These are phyloP conservation scores for Triadica sebifera DNA, from an alignment of 345 rosid genomes.

Conservation along the genomic window DNA sequence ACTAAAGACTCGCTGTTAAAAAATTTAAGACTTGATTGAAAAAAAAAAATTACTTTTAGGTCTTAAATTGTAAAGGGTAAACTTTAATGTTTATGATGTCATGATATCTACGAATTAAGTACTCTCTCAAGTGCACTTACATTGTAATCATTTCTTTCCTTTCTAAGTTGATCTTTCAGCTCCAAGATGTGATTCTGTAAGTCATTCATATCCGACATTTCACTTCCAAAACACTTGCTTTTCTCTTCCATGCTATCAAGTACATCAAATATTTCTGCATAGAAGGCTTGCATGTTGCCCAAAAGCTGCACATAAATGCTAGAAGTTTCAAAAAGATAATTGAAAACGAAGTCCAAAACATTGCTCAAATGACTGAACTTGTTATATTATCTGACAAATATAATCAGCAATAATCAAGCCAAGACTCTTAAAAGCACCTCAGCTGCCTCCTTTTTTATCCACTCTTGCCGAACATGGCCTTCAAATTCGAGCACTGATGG, in stretches of 20 bases:
- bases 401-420: conserved; percentile 1
- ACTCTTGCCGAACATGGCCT: conserved; percentile 58
- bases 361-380: conserved; percentile 2
- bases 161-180: conserved; percentile 59
- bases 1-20: too few relatives aligned
- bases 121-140: conserved; percentile 41
- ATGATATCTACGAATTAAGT: neutral
- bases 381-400: conserved; percentile 6
- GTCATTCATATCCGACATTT: conserved; percentile 41
- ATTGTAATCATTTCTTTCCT: conserved; percentile 63
- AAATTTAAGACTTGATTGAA: too few relatives aligned
- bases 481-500: conserved; percentile 71
- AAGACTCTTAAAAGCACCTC: conserved; percentile 45
- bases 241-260: conserved; percentile 62
- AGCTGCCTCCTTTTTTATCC: conserved; percentile 74
- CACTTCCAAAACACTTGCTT: conserved; percentile 45
- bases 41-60: too few relatives aligned
- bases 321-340: neutral
- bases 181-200: conserved; percentile 47
- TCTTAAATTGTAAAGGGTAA: too few relatives aligned
- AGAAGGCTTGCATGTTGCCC: conserved; percentile 56
- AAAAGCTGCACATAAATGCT: conserved; percentile 46
- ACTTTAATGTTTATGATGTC: too few relatives aligned
- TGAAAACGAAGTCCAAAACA: neutral
- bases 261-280: conserved; percentile 54